Percentiles rank a stretch among this genome's conserved stretches.
These are phyloP conservation scores for Pythium sukuiense DNA, from an alignment of 352 stramenopile genomes.

Conservation along the genomic window DNA sequence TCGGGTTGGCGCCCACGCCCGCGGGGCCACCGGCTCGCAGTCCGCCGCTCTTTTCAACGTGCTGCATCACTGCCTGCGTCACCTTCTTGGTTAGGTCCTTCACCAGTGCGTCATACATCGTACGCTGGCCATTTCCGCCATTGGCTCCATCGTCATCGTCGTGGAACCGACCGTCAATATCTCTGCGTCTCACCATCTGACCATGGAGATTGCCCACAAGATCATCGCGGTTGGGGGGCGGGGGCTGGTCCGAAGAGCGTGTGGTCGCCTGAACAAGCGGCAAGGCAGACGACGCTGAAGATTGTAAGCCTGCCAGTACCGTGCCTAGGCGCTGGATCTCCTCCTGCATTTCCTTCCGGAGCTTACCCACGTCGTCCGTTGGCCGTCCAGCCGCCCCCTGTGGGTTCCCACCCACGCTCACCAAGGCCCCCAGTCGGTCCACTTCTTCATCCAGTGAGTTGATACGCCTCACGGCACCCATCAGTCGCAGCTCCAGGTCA, in stretches of 20 bases:
- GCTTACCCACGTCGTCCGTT: slow-evolving; percentile 42
- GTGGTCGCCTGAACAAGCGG: slow-evolving; percentile 4
- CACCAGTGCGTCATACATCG: slow-evolving; percentile 73
- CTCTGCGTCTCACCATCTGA: slow-evolving; percentile 42
- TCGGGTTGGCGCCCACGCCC: slow-evolving; percentile 42
- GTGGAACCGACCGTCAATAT: slow-evolving; percentile 49
- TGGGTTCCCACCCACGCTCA: slow-evolving; percentile 3
- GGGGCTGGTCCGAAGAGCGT: neutral
- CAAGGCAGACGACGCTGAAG: slow-evolving; percentile 5
- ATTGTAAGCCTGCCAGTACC: slow-evolving; percentile 30
- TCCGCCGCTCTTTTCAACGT: slow-evolving; percentile 39
- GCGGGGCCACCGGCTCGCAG: slow-evolving; percentile 14
- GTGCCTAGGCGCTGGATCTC: slow-evolving; percentile 53
- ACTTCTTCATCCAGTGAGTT: slow-evolving; percentile 65
- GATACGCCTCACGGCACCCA: slow-evolving; percentile 53
- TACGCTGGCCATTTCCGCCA: slow-evolving; percentile 33
- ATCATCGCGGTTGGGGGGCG: slow-evolving; percentile 23
- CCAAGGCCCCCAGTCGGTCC: slow-evolving; percentile 45
- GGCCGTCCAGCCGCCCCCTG: neutral
- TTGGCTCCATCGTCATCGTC: slow-evolving; percentile 27
- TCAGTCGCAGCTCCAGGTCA: slow-evolving; percentile 61
- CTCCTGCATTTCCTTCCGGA: slow-evolving; percentile 49
- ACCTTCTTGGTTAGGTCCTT: slow-evolving; percentile 84
- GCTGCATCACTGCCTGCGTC: slow-evolving; percentile 47
- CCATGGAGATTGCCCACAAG: slow-evolving; percentile 55